phyloP scores from a whole-genome alignment of 352 stramenopile species.

The Phytopythium sindhum region DNA sequence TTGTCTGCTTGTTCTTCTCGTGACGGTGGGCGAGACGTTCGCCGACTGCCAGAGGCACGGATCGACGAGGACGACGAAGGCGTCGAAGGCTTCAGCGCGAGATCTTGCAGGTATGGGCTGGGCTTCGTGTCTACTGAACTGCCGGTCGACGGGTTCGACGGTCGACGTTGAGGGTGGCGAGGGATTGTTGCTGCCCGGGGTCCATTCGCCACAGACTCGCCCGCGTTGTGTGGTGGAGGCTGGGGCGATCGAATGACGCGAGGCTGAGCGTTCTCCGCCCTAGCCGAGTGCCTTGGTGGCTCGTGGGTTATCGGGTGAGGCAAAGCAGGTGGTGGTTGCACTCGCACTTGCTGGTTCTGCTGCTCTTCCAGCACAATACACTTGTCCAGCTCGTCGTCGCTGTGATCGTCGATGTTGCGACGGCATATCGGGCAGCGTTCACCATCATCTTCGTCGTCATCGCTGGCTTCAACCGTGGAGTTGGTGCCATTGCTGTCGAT shows the following conservation, averaged over 20 bases:
- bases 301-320: constrained; percentile 6
- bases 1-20: constrained; percentile 14
- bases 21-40: constrained; percentile 9
- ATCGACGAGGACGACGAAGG: background rate
- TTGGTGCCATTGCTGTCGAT: background rate
- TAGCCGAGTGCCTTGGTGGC: background rate
- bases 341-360: constrained; percentile 10
- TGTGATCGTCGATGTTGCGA: constrained; percentile 54
- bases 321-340: background rate
- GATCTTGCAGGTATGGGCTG: constrained; percentile 7
- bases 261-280: background rate
- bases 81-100: background rate
- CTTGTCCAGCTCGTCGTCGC: constrained; percentile 43
- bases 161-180: background rate
- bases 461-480: background rate
- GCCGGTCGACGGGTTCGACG: background rate
- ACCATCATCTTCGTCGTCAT: constrained; percentile 26
- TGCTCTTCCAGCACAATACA: constrained; percentile 58
- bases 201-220: background rate
- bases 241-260: background rate
- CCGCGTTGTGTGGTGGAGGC: background rate
- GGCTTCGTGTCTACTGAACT: background rate
- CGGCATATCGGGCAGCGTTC: constrained; percentile 47
- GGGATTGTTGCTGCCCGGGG: background rate
- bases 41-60: constrained; percentile 9